Evolutionary conservation across 306 rosid genomes (phyloP), one percentile per base, ranked within the genome.

Genomic region (Gleditsia sinensis): DNA sequence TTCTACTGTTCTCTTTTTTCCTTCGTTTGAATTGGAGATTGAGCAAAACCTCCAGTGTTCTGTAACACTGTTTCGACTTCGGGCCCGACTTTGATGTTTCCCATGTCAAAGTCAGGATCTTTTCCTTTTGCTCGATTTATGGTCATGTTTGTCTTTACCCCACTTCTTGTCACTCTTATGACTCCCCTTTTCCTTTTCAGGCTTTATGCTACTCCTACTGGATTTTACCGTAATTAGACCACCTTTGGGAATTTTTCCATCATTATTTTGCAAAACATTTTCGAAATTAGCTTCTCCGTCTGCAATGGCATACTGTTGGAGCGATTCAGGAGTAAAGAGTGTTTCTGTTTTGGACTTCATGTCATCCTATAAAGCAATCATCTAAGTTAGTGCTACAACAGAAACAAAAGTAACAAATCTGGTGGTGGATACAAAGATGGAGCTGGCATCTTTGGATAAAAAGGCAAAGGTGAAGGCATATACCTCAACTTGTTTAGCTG

Each of bases 401-500:
- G 60, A 45, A 42, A 42, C 2, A 42, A 42, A 42, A 42, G n/a
- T 3, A 10, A 45, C 20, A 45, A 2, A 14, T 14, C 32, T 23
- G 16, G 7, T 32, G 6, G 5, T 10, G 28, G 28, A 45, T 25
- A 62, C 30, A 79, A 64, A 21, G 43, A 39, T 14, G 20, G 32
- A 43, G 23, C 9, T 32, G 14, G 43, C 40, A 39, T 6, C 33
- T 43, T n/a, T 4, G 4, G 32, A 37, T 3, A 3, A 63, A 61
- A 14, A 19, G 10, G 65, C 33, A 33, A 28, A 48, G 42, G 45
- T 28, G 63, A 24, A 57, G 69, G 24, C 28, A 48, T 68, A 60
- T 60, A 94, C 98, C 94, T 85, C 86, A 46, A 88, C 90, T 89
- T 86, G 85, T 82, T 88, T 89, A 51, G 97, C 97, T 64, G 91